phyloP scores from a whole-genome alignment of 75 land plant genomes.

The Azolla pinnata region DNA sequence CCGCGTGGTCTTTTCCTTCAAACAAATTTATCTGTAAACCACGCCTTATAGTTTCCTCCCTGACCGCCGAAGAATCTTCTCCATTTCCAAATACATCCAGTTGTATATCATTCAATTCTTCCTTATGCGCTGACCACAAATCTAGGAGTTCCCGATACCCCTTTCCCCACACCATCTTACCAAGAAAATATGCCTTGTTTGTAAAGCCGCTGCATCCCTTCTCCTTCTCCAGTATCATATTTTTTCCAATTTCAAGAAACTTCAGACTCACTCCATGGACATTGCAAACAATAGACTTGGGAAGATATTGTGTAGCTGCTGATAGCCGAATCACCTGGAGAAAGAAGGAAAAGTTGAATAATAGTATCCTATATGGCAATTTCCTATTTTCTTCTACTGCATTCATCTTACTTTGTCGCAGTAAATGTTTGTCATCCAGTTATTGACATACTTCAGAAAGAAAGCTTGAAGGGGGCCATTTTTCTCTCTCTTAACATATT shows the following conservation, averaged over 20 bases:
- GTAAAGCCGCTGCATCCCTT: conserved; percentile 35
- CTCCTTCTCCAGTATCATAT: conserved; percentile 29
- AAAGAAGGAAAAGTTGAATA: background rate
- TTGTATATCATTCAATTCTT: conserved; percentile 41
- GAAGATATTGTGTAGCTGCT: conserved; percentile 69
- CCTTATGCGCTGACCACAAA: conserved; percentile 44
- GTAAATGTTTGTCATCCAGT: conserved; percentile 63
- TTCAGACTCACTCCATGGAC: conserved; percentile 89
- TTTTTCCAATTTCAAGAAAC: conserved; percentile 65
- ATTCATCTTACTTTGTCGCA: conserved; percentile 65
- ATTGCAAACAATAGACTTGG: conserved; percentile 74
- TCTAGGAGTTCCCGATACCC: conserved; percentile 69
- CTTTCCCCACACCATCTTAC: conserved; percentile 88
- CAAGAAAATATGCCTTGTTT: conserved; percentile 74
- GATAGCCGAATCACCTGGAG: conserved; percentile 71
- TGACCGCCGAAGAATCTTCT: conserved; percentile 53
- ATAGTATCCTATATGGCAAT: too few relatives aligned
- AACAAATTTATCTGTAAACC: conserved; percentile 45
- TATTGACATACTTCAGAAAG: conserved; percentile 51
- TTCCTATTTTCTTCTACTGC: too few relatives aligned
- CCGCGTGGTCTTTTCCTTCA: conserved; percentile 78
- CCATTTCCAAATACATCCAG: conserved; percentile 79
- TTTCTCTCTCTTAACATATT: conserved; percentile 74
- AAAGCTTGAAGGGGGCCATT: conserved; percentile 49
- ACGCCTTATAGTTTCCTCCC: conserved; percentile 39